Percentiles rank a stretch among this genome's conserved stretches.
Conservation (phyloP, 2,329 filamentous ascomycete genomes). For the Trichophyton schoenleinii region DNA sequence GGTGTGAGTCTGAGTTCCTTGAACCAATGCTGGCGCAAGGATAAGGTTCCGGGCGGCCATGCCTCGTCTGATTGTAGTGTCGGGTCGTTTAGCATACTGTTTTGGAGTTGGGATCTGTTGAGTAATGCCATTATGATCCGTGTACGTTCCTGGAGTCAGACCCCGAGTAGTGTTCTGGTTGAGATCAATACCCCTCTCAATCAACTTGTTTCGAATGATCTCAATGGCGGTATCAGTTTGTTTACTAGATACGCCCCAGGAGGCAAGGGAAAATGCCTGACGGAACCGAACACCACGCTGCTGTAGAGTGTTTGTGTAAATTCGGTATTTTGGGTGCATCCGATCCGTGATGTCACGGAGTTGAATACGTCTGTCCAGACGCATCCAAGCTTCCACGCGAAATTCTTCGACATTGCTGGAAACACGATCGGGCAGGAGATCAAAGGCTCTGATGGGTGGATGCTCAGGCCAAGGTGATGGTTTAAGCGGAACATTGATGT, state of each 20-base stretch:
- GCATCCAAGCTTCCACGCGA: conserved; percentile 23
- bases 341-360: conserved; percentile 20
- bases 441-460: conserved; percentile 12
- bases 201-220: conserved; percentile 3
- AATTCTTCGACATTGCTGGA: conserved; percentile 22
- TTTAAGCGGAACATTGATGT: conserved; percentile 8
- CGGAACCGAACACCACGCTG: conserved; percentile 20
- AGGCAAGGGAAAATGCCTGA: conserved; percentile 16
- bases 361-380: conserved; percentile 19
- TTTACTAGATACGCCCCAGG: conserved; percentile 20
- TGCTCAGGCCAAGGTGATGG: conserved; percentile 11
- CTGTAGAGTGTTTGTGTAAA: conserved; percentile 19
- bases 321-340: conserved; percentile 17
- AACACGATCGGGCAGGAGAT: conserved; percentile 21
- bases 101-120: conserved; percentile 10
- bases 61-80: neutral
- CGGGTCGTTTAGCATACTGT: neutral
- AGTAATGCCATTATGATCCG: conserved; percentile 7
- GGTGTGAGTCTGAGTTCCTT: neutral
- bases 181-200: conserved; percentile 7
- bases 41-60: neutral
- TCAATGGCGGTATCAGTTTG: conserved; percentile 12
- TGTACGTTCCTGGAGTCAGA: conserved; percentile 14
- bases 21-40: neutral
- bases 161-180: conserved; percentile 13